Base-by-base conservation (phyloP, 306 rosid genomes). In the Rosa persica region DNA sequence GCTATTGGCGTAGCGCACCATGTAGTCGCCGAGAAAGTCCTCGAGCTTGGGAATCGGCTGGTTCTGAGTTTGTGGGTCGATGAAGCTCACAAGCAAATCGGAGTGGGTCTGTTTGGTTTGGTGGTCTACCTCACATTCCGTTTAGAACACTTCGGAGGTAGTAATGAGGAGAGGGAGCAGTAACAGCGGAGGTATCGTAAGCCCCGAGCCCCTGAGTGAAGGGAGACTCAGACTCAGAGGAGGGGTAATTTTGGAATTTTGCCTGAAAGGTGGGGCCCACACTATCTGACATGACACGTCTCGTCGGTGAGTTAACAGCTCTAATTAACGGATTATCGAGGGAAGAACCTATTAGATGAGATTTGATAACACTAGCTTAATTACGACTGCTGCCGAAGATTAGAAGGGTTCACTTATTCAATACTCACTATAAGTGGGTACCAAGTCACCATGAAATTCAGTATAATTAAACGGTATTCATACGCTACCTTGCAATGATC, bases 21-120 rank as follows among this genome's bases (percentile, higher is more conserved):
- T 76, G 0, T 87, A 85, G 67, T 90, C 98, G 0, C 99, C 99
- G 2, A 96, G 89, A 77, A 96, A 96, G 72, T 96, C 98, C 79
- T 93, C 97, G 0, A 96, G 94, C 81, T 96, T 93, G 0, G 99
- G 96, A 42, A 84, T 83, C 8, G 87, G 91, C 83, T 90, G 87
- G 49, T 8, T 74, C 1, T 82, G 71, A 3, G 30, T 3, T 38
- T 19, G 92, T 30, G 87, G 67, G 61, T 86, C 86, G 72, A 89
- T 74, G 73, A 83, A 88, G 71, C 75, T 79, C 0, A 89, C 49
- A 46, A 71, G 81, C 5, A 86, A 79, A 15, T 77, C 80, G 11
- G 76, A 70, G 9, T 81, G 80, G 72, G 43, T 78, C 15, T 30
- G 34, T 30, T 30, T 30, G 1, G 34, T 1, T 30, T 30, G 34